Conservation (phyloP, 2,329 filamentous ascomycete genomes). For the Chrysoporthe austroafricana region DNA sequence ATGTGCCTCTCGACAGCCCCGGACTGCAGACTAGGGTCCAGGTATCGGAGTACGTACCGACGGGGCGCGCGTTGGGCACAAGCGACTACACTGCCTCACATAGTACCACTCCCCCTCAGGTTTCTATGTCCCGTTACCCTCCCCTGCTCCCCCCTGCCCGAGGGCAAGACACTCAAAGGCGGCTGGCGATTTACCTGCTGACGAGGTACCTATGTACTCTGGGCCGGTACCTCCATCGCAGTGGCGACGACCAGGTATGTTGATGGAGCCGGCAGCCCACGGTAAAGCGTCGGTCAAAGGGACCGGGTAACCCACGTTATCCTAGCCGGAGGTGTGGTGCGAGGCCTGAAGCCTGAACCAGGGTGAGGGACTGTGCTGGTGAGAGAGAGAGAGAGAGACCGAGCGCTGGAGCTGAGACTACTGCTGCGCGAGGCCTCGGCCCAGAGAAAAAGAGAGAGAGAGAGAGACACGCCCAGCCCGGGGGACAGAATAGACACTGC, state of each 20-base stretch:
- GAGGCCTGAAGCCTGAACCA: conserved; percentile 12
- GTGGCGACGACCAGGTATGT: neutral
- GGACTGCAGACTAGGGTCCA: conserved; percentile 12
- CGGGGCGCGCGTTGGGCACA: conserved; percentile 18
- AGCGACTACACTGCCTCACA: neutral
- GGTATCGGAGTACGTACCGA: conserved; percentile 16
- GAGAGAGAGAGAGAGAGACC: neutral
- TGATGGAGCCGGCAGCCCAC: neutral
- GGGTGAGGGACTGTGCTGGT: neutral
- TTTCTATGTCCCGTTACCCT: neutral
- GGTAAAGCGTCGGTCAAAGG: neutral
- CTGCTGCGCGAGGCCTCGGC: neutral
- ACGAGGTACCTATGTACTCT: conserved; percentile 13
- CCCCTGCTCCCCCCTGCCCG: conserved; percentile 3
- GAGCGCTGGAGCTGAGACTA: conserved; percentile 12
- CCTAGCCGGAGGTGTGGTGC: conserved; percentile 17
- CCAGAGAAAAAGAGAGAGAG: too few relatives aligned
- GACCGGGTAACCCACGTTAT: conserved; percentile 14
- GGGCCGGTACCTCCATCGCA: neutral
- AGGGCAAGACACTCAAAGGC: conserved; percentile 11
- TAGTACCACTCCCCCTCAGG: conserved; percentile 13
- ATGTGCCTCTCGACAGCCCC: conserved; percentile 16
- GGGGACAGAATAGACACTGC: neutral
- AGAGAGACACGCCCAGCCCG: too few relatives aligned
- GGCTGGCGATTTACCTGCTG: conserved; percentile 2